These are phyloP conservation scores for Phaeosphaeriaceae sp. DNA, from an alignment of 2,329 filamentous ascomycete species.

Conservation along the genomic window DNA sequence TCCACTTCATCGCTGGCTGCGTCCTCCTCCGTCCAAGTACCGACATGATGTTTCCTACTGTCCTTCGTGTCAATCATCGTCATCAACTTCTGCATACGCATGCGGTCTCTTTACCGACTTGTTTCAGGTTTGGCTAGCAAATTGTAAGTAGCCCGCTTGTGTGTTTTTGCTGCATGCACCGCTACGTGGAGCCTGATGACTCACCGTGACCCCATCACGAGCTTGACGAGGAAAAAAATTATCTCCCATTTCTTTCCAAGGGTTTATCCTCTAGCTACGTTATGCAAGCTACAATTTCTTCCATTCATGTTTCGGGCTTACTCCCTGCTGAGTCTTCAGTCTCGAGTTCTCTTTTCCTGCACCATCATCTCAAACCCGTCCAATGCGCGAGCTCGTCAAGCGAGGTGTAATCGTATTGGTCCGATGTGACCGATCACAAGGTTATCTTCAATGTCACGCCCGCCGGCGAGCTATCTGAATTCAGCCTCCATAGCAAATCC, in stretches of 20 bases:
- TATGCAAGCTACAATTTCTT: conserved; percentile 17
- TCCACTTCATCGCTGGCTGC: conserved; percentile 1
- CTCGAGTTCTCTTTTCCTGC: conserved; percentile 15
- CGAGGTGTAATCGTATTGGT: conserved; percentile 16
- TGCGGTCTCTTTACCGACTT: conserved; percentile 20
- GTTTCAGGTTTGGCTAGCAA: conserved; percentile 42
- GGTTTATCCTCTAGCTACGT: not conserved
- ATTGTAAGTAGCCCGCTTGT: conserved; percentile 7
- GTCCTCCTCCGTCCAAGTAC: conserved; percentile 3
- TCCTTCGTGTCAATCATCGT: conserved; percentile 10
- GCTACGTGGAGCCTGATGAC: conserved; percentile 43
- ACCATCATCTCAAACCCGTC: conserved; percentile 24
- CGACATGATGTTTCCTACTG: not conserved
- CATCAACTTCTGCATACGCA: conserved; percentile 30
- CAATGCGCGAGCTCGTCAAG: conserved; percentile 23
- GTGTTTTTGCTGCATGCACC: conserved; percentile 35
- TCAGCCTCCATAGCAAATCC: conserved; percentile 1
- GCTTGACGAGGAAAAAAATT: conserved; percentile 5
- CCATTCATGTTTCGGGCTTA: conserved; percentile 12
- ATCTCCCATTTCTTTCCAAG: not conserved
- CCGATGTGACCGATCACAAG: conserved; percentile 27
- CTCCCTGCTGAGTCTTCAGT: not conserved
- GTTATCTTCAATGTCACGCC: conserved; percentile 11
- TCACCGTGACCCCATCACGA: conserved; percentile 32
- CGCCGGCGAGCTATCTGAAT: conserved; percentile 10